phyloP scores from a whole-genome alignment of 169 alveolate species.

The Plasmodium knowlesi region DNA sequence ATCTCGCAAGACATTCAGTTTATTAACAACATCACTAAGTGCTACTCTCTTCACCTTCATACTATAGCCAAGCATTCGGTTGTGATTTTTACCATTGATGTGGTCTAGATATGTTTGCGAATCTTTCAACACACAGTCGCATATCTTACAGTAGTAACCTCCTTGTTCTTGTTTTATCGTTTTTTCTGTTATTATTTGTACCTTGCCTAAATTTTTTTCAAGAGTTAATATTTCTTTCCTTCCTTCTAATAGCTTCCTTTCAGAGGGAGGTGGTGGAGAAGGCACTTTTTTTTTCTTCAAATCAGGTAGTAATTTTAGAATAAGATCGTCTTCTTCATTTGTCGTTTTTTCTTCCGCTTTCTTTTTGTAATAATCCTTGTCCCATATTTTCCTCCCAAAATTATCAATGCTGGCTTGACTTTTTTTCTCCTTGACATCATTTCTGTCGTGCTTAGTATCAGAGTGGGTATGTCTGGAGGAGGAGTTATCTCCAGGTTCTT shows the following conservation, averaged over 20 bases:
- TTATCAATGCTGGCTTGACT: conserved; percentile 76
- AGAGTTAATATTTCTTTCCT: conserved; percentile 82
- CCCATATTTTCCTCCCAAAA: conserved; percentile 87
- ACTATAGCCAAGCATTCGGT: conserved; percentile 93
- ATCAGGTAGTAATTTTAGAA: conserved; percentile 76
- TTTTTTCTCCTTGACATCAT: neutral
- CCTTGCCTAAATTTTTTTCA: conserved; percentile 85
- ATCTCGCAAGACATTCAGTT: conserved; percentile 79
- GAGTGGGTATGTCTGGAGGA: neutral
- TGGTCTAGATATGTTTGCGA: conserved; percentile 93
- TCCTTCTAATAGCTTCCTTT: conserved; percentile 84
- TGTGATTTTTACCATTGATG: conserved; percentile 93
- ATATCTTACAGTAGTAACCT: conserved; percentile 89
- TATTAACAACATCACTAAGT: conserved; percentile 87
- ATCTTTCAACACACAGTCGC: conserved; percentile 91
- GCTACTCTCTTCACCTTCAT: conserved; percentile 93
- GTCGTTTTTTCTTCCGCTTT: conserved; percentile 75
- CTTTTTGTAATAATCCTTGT: conserved; percentile 80
- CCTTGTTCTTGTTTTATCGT: conserved; percentile 90
- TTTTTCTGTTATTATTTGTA: conserved; percentile 83
- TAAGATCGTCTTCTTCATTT: conserved; percentile 81
- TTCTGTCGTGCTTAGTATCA: neutral
- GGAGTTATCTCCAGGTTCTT: neutral
- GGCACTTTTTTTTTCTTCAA: conserved; percentile 70
- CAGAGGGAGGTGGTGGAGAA: conserved; percentile 80